phyloP scores from a whole-genome alignment of 1,284 basidiomycete species.

The Leccinum huronense region DNA sequence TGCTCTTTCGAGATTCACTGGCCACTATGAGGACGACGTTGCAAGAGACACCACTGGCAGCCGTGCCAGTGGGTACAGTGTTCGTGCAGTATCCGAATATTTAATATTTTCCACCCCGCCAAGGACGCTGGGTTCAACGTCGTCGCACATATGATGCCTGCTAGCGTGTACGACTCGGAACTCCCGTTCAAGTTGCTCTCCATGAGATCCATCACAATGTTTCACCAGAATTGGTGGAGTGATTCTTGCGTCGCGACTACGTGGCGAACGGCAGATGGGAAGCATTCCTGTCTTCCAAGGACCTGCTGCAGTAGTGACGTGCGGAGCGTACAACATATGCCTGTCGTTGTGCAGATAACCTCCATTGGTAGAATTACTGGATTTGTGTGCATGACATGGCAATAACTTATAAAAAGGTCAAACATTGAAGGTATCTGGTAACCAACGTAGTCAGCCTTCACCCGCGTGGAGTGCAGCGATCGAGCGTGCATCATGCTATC shows the following conservation, averaged over 20 bases:
- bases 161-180: not conserved
- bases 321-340: no score
- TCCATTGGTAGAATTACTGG: no score
- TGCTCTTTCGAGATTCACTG: constrained; percentile 93
- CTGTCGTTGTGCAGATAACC: no score
- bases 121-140: constrained; percentile 99
- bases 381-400: no score
- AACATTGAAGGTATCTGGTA: no score
- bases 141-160: constrained; percentile 97
- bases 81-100: constrained; percentile 96
- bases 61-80: constrained; percentile 70
- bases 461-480: no score
- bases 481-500: no score
- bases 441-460: no score
- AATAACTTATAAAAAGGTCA: no score
- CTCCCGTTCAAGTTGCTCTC: constrained; percentile 33
- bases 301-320: constrained; percentile 43
- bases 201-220: constrained; percentile 99
- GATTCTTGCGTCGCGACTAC: constrained; percentile 91
- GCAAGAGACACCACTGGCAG: constrained; percentile 99
- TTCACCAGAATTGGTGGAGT: constrained; percentile 90
- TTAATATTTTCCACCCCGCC: constrained; percentile 95
- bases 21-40: constrained; percentile 96
- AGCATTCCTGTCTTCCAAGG: constrained; percentile 98
- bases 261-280: constrained; percentile 99